Evolutionary conservation across 164 flowering plant species (phyloP), one percentile per base, ranked within the genome.

Genomic region (Warburgia ugandensis): DNA sequence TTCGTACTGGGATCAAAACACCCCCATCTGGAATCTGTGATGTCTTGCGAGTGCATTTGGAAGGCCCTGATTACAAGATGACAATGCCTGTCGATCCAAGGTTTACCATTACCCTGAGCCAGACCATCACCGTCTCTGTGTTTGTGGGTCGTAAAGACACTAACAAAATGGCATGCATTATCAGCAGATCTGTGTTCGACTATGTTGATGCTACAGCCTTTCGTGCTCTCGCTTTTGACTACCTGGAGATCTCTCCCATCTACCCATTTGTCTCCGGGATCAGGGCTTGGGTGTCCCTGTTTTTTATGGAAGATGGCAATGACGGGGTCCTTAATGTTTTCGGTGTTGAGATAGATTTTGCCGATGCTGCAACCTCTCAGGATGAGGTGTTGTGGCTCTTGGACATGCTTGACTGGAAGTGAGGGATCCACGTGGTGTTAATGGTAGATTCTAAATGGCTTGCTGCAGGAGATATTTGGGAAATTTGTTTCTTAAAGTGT

Each of bases 361-460:
- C 84, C 48, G 97, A 90, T 61, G 86, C 71, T 53, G 96, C 97
- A 12, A 82, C 61, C 61, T 63, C 82, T 4, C 77, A 83, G 67
- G 78, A 75, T 0, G 89, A 84, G 70, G 92, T 90, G 17, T 60
- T 90, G 49, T 84, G 97, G 94, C 74, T 90, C 29, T 59, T 90
- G 11, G 96, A 86, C 71, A 77, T 84, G 82, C 95, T 90, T 48
- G 94, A 90, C 58, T 90, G 96, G 96, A 58, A 68, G 39, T 64
- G 37, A 57, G 48, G n/a, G n/a, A n/a, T n/a, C n/a, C n/a, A n/a
- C n/a, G n/a, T n/a, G n/a, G n/a, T n/a, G n/a, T n/a, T n/a, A n/a
- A n/a, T n/a, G n/a, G n/a, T n/a, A n/a, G n/a, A n/a, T n/a, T n/a
- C n/a, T n/a, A n/a, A n/a, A n/a, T n/a, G n/a, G n/a, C n/a, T n/a